Percentiles rank a stretch among this genome's conserved stretches.
Evolutionary conservation across 2,329 filamentous ascomycete genomes (phyloP).

Genomic region (Botryotinia convoluta): DNA sequence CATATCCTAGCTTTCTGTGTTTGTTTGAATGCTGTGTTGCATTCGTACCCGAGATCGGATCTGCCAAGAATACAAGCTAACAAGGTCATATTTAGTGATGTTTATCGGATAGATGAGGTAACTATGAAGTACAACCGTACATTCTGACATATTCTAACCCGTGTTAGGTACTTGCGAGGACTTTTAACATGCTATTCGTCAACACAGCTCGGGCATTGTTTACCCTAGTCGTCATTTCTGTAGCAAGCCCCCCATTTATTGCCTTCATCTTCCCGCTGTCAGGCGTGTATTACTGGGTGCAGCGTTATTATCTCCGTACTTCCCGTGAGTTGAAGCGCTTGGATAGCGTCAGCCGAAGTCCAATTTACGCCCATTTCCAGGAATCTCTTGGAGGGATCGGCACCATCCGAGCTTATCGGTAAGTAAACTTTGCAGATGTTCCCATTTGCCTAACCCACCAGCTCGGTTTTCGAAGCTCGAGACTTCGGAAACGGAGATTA

Average conservation of each 20-base stretch:
- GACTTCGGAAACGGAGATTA: constrained; percentile 8
- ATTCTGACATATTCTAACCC: constrained; percentile 55
- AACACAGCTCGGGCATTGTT: constrained; percentile 74
- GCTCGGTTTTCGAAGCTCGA: not conserved
- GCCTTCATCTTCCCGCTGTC: constrained; percentile 77
- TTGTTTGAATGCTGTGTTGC: constrained; percentile 4
- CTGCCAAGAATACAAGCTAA: constrained; percentile 5
- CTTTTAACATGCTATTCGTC: constrained; percentile 94
- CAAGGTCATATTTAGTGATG: constrained; percentile 42
- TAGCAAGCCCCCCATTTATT: constrained; percentile 76
- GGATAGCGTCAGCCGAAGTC: constrained; percentile 91
- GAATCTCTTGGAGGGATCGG: constrained; percentile 92
- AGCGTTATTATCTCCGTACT: constrained; percentile 93
- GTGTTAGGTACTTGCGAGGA: constrained; percentile 90
- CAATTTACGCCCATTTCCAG: constrained; percentile 97
- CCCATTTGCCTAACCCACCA: not conserved
- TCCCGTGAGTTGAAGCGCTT: constrained; percentile 95
- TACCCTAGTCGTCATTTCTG: constrained; percentile 81
- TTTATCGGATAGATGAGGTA: constrained; percentile 46
- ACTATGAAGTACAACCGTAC: constrained; percentile 16
- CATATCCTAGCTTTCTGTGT: not conserved
- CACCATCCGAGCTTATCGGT: constrained; percentile 88
- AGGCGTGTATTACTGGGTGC: constrained; percentile 83
- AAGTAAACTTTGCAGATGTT: not conserved
- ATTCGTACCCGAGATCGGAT: constrained; percentile 12